Evolutionary conservation across 352 stramenopile species (phyloP).

Genomic region (Phytopythium kandeliae): DNA sequence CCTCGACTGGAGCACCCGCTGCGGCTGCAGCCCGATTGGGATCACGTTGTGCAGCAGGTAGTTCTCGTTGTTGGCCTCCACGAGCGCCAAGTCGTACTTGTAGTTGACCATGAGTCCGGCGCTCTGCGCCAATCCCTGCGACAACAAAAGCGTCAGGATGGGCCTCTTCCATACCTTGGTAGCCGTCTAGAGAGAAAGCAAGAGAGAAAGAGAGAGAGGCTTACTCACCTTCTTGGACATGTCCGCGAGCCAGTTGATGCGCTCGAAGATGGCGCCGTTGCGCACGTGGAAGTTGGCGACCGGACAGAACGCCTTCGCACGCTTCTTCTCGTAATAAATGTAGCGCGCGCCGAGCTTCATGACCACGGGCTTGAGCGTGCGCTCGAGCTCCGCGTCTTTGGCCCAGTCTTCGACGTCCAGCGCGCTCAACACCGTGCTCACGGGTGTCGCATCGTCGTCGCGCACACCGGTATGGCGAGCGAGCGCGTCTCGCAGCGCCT

Average conservation of each 20-base stretch:
- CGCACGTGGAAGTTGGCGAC: slow-evolving; percentile 85
- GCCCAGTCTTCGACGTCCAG: slow-evolving; percentile 50
- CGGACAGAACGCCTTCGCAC: slow-evolving; percentile 71
- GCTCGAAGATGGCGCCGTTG: slow-evolving; percentile 82
- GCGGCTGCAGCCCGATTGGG: slow-evolving; percentile 61
- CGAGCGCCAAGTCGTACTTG: slow-evolving; percentile 73
- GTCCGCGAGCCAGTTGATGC: slow-evolving; percentile 81
- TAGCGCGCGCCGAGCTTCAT: slow-evolving; percentile 60
- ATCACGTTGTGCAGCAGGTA: slow-evolving; percentile 80
- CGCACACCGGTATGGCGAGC: background rate
- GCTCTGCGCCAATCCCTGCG: slow-evolving; percentile 62
- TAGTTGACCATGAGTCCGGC: slow-evolving; percentile 86
- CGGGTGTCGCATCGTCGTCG: slow-evolving; percentile 11
- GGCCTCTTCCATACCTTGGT: too few relatives aligned
- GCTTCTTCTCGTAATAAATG: slow-evolving; percentile 80
- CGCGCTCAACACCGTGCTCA: slow-evolving; percentile 29
- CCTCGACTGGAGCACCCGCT: slow-evolving; percentile 32
- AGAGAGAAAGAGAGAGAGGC: background rate
- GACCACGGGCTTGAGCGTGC: slow-evolving; percentile 54
- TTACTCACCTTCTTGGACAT: slow-evolving; percentile 54
- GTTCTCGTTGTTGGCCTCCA: slow-evolving; percentile 80
- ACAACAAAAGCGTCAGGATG: slow-evolving; percentile 5
- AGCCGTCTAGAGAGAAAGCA: too few relatives aligned
- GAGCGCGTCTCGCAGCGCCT: slow-evolving; percentile 22
- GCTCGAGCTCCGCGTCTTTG: slow-evolving; percentile 26